Evolutionary conservation across 2,329 filamentous ascomycete genomes (phyloP), one percentile per base, ranked within the genome.

Genomic region (Aspergillus fumigatiaffinis): DNA sequence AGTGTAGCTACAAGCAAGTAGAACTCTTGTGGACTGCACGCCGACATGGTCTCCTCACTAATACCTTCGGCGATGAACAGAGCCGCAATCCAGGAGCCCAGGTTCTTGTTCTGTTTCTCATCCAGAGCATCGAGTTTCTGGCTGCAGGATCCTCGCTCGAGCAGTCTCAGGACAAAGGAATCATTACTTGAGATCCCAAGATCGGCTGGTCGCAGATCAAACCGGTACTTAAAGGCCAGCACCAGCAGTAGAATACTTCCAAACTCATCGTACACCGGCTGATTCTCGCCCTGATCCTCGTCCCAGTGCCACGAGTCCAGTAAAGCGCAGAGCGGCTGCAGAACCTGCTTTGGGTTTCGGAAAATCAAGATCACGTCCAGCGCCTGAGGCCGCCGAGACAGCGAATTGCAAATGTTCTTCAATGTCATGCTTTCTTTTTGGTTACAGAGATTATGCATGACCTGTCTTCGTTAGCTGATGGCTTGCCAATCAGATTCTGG

Each of bases 221-320:
- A 86, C 48, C 85, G 83, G 64, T 84, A 78, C 29, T 83, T 79
- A 56, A 84, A 81, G 0, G 82, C 80, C 44, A 86, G 73, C 4
- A 86, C 76, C 42, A 87, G 74, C 1, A 87, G 75, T 12, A 88
- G 72, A 23, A 87, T 80, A 14, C 83, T 82, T 2, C 84, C 83
- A 58, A 87, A 88, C 61, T 88, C 85, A 62, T 88, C 85, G 60
- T 87, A 88, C 3, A 86, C 79, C 0, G 84, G 84, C 63, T 87
- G 85, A 53, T 83, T 84, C 63, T 88, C 85, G 49, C 79, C 81
- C 71, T 87, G 84, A 55, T 87, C 84, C 60, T 84, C 84, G 54
- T 87, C 84, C 71, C 85, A 86, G 46, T 79, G 79, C 85, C 85
- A 88, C n/a, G 81, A 78, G 62, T 87, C 84, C 14, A 88, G 69